These are phyloP conservation scores for Candida mesenterica DNA, from an alignment of 1,139 yeast genomes.

Conservation along the genomic window DNA sequence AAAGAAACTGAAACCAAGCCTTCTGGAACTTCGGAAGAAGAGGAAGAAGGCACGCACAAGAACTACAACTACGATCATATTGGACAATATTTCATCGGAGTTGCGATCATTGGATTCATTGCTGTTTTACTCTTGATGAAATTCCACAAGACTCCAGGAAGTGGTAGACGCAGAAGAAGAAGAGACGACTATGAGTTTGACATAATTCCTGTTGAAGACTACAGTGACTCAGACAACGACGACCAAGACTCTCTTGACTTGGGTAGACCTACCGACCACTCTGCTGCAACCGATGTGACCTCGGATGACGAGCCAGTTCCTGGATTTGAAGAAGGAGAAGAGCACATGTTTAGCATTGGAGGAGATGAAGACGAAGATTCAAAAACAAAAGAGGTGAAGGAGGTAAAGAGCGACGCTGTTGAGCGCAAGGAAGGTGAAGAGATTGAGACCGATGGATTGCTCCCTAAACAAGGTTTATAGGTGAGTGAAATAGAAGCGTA, in stretches of 20 bases:
- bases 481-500: too few species aligned
- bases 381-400: conserved; percentile 2
- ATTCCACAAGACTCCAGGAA: conserved; percentile 49
- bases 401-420: not conserved
- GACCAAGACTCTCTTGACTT: conserved; percentile 19
- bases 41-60: conserved; percentile 29
- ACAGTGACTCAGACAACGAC: conserved; percentile 25
- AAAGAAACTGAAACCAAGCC: conserved; percentile 3
- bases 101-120: conserved; percentile 60
- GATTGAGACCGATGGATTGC: conserved; percentile 1
- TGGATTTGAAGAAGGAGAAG: conserved; percentile 37
- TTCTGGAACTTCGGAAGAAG: conserved; percentile 9
- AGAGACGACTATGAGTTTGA: conserved; percentile 78
- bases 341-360: conserved; percentile 41
- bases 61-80: conserved; percentile 38
- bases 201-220: conserved; percentile 70
- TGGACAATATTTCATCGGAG: conserved; percentile 58
- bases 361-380: conserved; percentile 9
- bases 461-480: too few species aligned
- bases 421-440: not conserved
- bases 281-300: conserved; percentile 11
- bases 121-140: conserved; percentile 53
- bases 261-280: conserved; percentile 12
- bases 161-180: conserved; percentile 56
- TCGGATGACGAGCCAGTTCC: conserved; percentile 13